phyloP scores from a whole-genome alignment of 2,329 filamentous ascomycete genomes.

The Apiospora phragmitis region DNA sequence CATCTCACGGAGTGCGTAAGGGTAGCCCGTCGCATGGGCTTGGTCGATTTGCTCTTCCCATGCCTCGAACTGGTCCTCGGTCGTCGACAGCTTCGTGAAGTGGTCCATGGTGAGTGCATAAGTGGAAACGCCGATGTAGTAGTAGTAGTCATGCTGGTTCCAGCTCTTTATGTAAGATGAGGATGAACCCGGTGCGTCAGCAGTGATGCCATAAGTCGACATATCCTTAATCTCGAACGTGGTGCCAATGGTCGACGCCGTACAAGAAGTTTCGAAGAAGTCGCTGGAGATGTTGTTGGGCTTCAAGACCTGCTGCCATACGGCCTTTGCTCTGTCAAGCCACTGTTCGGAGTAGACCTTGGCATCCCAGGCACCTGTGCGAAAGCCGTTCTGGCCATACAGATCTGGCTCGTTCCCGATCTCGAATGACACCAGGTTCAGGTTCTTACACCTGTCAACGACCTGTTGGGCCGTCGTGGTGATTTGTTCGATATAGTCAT shows the following conservation, averaged over 20 bases:
- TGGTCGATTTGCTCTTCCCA: conserved; percentile 45
- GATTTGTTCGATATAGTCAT: conserved; percentile 44
- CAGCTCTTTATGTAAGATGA: conserved; percentile 39
- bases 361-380: conserved; percentile 43
- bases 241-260: conserved; percentile 51
- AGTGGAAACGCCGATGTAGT: conserved; percentile 48
- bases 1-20: conserved; percentile 53
- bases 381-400: conserved; percentile 42
- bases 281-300: conserved; percentile 38
- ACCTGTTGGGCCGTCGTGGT: conserved; percentile 37
- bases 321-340: conserved; percentile 41
- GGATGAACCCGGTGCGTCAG: conserved; percentile 34
- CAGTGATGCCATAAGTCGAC: conserved; percentile 38
- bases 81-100: conserved; percentile 46
- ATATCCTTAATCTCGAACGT: conserved; percentile 47
- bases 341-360: conserved; percentile 45
- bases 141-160: conserved; percentile 57
- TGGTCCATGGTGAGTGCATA: conserved; percentile 43
- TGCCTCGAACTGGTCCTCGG: conserved; percentile 46
- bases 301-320: conserved; percentile 46
- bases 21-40: conserved; percentile 40
- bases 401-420: conserved; percentile 34
- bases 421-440: conserved; percentile 30
- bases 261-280: conserved; percentile 50
- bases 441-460: conserved; percentile 21